These are phyloP conservation scores for Diaporthe vaccinii DNA, from an alignment of 2,329 filamentous ascomycete genomes.

Conservation along the genomic window DNA sequence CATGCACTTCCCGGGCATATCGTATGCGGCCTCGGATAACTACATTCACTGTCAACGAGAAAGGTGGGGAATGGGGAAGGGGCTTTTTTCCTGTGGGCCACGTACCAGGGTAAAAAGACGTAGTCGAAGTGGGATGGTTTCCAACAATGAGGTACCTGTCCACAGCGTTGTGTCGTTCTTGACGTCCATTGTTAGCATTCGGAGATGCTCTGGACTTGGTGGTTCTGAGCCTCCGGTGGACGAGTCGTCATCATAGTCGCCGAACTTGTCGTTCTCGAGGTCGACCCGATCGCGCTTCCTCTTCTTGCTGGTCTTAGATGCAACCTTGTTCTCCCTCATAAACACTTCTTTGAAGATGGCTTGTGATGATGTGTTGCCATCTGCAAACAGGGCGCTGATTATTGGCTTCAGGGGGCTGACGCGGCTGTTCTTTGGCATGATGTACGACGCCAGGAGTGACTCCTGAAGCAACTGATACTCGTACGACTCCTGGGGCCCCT, in stretches of 20 bases:
- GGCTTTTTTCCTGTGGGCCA: not conserved
- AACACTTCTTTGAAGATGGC: slow-evolving; percentile 76
- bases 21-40: slow-evolving; percentile 62
- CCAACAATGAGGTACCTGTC: slow-evolving; percentile 55
- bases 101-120: slow-evolving; percentile 71
- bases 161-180: slow-evolving; percentile 31
- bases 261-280: slow-evolving; percentile 71
- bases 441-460: slow-evolving; percentile 73
- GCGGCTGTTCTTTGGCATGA: slow-evolving; percentile 57
- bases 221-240: slow-evolving; percentile 62
- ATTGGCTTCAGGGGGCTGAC: slow-evolving; percentile 67
- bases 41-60: slow-evolving; percentile 43
- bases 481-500: slow-evolving; percentile 43
- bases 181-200: slow-evolving; percentile 51
- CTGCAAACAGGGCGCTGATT: slow-evolving; percentile 76
- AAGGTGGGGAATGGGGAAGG: not conserved
- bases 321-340: slow-evolving; percentile 70
- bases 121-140: slow-evolving; percentile 73
- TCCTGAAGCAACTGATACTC: slow-evolving; percentile 57
- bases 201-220: slow-evolving; percentile 57
- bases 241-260: slow-evolving; percentile 69
- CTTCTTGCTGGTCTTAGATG: slow-evolving; percentile 60
- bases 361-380: slow-evolving; percentile 67
- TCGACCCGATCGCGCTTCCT: slow-evolving; percentile 66
- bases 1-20: slow-evolving; percentile 57